A percentile compares a stretch with the other conserved stretches of the same genome.
These are phyloP conservation scores for Perkinsus olseni DNA, from an alignment of 169 alveolate species.

Conservation along the genomic window DNA sequence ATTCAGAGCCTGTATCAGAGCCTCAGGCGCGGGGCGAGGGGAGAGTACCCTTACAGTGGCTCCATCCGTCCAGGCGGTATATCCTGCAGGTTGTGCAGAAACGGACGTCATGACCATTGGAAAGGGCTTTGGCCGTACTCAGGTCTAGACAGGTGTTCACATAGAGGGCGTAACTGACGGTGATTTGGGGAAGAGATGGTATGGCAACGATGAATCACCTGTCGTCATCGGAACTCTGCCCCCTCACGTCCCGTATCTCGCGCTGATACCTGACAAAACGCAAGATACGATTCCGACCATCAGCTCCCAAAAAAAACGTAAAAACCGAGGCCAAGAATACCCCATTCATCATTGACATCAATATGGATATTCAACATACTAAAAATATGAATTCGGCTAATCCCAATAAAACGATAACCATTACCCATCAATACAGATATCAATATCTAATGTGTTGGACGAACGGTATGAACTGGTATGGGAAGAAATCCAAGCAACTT, in stretches of 20 bases:
- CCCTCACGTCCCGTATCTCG: background rate
- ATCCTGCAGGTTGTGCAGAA: background rate
- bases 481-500: too few relatives aligned
- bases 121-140: background rate
- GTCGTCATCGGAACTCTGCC: background rate
- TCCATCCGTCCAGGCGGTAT: background rate
- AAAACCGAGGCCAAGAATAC: background rate
- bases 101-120: background rate
- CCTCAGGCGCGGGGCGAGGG: background rate
- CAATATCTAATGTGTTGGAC: too few relatives aligned
- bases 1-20: conserved; percentile 12
- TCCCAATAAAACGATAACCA: too few relatives aligned
- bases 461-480: too few relatives aligned
- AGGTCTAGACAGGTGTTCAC: background rate
- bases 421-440: too few relatives aligned
- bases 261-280: background rate
- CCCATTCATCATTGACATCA: background rate
- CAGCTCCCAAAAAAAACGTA: background rate
- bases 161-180: background rate
- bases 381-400: too few relatives aligned
- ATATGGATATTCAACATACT: too few relatives aligned
- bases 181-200: background rate
- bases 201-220: background rate
- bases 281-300: background rate
- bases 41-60: background rate